Percentiles rank a stretch among this genome's conserved stretches.
phyloP scores from a whole-genome alignment of 2,329 filamentous ascomycete species.

The Ophiosphaerella herpotricha region DNA sequence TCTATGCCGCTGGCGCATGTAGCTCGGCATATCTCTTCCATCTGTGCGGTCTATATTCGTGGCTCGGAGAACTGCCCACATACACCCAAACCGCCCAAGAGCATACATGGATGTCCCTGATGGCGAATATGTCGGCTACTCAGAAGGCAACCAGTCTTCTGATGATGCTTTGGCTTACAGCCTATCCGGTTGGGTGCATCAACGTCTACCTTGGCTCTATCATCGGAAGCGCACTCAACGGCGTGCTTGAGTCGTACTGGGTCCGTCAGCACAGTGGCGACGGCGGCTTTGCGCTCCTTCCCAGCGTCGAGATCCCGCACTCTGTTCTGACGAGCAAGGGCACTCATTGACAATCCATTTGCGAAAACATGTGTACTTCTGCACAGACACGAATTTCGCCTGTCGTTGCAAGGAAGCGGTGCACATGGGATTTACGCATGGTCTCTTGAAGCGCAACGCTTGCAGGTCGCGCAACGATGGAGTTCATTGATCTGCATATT shows the following conservation, averaged over 20 bases:
- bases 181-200: slow-evolving; percentile 22
- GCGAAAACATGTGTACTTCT: not conserved
- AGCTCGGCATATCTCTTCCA: slow-evolving; percentile 24
- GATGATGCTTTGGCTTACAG: slow-evolving; percentile 19
- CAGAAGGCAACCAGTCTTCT: slow-evolving; percentile 20
- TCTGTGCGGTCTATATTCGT: slow-evolving; percentile 16
- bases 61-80: slow-evolving; percentile 7
- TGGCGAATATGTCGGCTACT: slow-evolving; percentile 8
- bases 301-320: slow-evolving; percentile 24
- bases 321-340: not conserved
- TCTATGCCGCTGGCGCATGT: slow-evolving; percentile 18
- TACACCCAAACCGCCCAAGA: not conserved
- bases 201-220: slow-evolving; percentile 15
- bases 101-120: not conserved
- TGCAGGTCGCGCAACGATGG: too few relatives aligned
- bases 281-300: slow-evolving; percentile 9
- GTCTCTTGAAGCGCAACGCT: too few relatives aligned
- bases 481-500: too few relatives aligned
- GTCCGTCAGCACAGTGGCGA: slow-evolving; percentile 22
- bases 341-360: not conserved
- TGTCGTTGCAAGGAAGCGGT: too few relatives aligned
- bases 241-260: slow-evolving; percentile 13
- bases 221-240: slow-evolving; percentile 1
- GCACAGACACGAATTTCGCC: not conserved
- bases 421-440: too few relatives aligned